Base-by-base conservation (phyloP, 441 rosid species). In the Erysimum cheiri region DNA sequence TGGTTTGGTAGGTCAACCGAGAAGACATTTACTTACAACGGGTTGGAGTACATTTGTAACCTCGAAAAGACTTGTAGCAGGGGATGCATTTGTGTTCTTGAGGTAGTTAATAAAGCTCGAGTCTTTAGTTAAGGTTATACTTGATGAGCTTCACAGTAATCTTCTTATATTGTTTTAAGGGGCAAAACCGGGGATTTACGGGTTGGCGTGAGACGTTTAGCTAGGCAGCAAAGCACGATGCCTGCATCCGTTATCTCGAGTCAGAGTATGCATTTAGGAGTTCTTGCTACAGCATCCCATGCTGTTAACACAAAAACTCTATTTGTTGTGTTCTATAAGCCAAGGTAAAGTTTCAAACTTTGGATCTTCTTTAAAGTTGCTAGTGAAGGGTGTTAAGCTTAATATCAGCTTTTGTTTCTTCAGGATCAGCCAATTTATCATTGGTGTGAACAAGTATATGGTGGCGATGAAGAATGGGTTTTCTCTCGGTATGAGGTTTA, bases 31-130 rank as follows among this genome's bases (percentile, higher is more conserved):
- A 80, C 93, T 95, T 60, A 95, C 98, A 10, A 95, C 98, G 1
- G 99, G 99, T 24, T 94, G 99, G 99, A 95, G 96, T 75, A 88
- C 97, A 9, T 95, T 89, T 77, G 98, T 92, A 37, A 85, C 95
- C 37, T 87, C 98, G 4, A 95, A 95, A 72, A 88, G 88, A 83
- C 80, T 95, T 58, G 87, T 85, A 37, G 98, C 98, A 4, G 98
- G 98, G 46, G 99, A 95, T 81, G 87, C 93, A 8, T 89, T 95
- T 77, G 97, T 95, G 72, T 95, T 92, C 82, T 78, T 95, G 43
- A 92, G 99, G 99, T 92, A 69, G 48, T 32, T 62, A 60, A 8
- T 22, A 33, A 6, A 10, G 17, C 50, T 28, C 3, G 41, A 35
- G 12, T 36, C 58, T 26, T 64, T 41, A 22, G 24, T 22, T 11